Evolutionary conservation across 23 red algal species (phyloP).

Genomic region (Gracilaria gracilis): DNA sequence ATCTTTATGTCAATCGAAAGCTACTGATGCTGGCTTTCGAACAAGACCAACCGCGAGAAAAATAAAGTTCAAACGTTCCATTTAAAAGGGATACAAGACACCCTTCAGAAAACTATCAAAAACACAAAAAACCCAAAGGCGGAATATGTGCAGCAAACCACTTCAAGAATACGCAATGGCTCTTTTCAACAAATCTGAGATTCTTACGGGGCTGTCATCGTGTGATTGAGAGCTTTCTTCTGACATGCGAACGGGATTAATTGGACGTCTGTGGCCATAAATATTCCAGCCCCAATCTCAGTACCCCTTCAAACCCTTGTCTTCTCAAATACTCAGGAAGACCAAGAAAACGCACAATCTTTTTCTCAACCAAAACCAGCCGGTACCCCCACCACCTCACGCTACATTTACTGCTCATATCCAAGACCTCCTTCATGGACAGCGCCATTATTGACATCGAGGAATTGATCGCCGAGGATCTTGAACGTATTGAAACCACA

Average conservation of each 20-base stretch:
- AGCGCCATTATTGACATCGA: neutral
- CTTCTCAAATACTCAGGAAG: neutral
- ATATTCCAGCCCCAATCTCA: neutral
- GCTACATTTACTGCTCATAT: neutral
- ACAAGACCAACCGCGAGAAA: too few species aligned
- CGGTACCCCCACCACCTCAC: neutral
- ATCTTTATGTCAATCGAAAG: too few species aligned
- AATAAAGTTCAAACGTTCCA: too few species aligned
- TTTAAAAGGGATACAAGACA: too few species aligned
- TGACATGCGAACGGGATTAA: neutral
- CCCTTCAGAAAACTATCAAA: too few species aligned
- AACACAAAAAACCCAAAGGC: too few species aligned
- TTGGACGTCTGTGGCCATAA: neutral
- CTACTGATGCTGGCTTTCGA: too few species aligned
- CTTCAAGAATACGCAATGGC: conserved; percentile 9
- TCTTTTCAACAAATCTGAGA: neutral
- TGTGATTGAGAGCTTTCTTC: neutral
- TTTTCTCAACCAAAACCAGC: neutral
- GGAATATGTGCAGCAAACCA: conserved; percentile 30
- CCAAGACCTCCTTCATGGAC: neutral
- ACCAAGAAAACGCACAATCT: neutral
- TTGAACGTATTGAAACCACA: neutral
- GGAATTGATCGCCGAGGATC: neutral
- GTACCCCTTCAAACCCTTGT: neutral
- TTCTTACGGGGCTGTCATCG: neutral